These are phyloP conservation scores for Geranomyces michiganensis DNA, from an alignment of 192 early-diverging fungal species.

Conservation along the genomic window DNA sequence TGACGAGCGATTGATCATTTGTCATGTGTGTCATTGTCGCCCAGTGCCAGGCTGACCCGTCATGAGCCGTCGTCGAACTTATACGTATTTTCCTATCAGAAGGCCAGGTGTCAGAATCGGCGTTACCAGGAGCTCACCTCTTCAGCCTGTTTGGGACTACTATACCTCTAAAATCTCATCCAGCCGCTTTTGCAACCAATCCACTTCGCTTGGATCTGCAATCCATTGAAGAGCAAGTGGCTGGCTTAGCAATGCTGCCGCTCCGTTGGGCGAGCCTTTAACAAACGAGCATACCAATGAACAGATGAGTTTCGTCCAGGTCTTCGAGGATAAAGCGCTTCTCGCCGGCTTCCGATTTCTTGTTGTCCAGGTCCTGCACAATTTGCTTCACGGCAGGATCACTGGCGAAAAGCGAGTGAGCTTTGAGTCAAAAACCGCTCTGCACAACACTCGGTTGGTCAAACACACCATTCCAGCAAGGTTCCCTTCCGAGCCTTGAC, in stretches of 20 bases:
- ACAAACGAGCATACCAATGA: conserved; percentile 17
- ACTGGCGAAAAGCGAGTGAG: conserved; percentile 1
- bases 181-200: conserved; percentile 12
- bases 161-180: conserved; percentile 31
- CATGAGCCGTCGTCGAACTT: conserved; percentile 12
- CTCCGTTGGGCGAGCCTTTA: background rate
- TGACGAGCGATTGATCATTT: too few species aligned
- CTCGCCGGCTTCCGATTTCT: conserved; percentile 14
- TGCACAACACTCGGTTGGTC: background rate
- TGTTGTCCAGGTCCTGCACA: conserved; percentile 31
- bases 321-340: conserved; percentile 22
- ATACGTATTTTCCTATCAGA: conserved; percentile 30
- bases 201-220: conserved; percentile 11
- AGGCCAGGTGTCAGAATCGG: background rate
- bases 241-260: background rate
- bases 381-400: conserved; percentile 36
- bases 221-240: too few species aligned
- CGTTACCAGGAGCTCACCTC: too few species aligned
- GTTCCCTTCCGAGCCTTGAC: conserved; percentile 18
- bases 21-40: too few species aligned
- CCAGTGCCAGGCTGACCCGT: background rate
- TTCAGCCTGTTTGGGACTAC: background rate
- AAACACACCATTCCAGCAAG: conserved; percentile 22
- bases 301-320: conserved; percentile 33
- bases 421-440: background rate